These are phyloP conservation scores for Carex littledalei DNA, from an alignment of 176 grass and related monocot species.

Conservation along the genomic window DNA sequence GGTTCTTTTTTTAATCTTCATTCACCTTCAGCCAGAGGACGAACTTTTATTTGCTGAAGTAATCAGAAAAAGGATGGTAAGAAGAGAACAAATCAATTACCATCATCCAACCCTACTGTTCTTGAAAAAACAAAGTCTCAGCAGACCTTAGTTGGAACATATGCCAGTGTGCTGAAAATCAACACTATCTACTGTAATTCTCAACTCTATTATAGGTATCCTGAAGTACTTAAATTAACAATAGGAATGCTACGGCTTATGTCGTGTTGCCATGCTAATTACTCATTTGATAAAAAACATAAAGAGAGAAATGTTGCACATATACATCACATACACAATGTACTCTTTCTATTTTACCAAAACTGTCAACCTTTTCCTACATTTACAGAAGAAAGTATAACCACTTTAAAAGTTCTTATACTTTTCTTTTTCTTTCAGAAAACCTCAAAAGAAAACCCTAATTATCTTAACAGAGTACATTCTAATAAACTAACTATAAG, in stretches of 20 bases:
- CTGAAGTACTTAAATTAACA: not conserved
- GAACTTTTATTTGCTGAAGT: not conserved
- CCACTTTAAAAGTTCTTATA: not conserved
- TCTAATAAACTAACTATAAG: not conserved
- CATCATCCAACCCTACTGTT: not conserved
- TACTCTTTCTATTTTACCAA: not conserved
- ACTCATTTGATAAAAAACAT: not conserved
- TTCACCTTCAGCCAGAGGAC: not conserved
- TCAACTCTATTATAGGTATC: not conserved
- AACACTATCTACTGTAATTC: not conserved
- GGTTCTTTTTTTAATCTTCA: not conserved
- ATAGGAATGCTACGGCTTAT: not conserved
- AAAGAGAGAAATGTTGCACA: not conserved
- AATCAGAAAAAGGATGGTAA: not conserved
- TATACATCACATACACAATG: not conserved
- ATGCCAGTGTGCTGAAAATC: not conserved
- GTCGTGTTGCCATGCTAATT: not conserved
- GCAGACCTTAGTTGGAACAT: not conserved
- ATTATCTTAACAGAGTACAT: not conserved
- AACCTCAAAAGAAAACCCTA: constrained; percentile 1
- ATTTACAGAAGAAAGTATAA: not conserved
- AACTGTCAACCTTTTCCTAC: not conserved
- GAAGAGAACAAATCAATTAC: not conserved
- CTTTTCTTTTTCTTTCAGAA: not conserved
- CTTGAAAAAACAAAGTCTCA: not conserved